Conservation (phyloP, 305 asterid species). For the Rubia peregrina region DNA sequence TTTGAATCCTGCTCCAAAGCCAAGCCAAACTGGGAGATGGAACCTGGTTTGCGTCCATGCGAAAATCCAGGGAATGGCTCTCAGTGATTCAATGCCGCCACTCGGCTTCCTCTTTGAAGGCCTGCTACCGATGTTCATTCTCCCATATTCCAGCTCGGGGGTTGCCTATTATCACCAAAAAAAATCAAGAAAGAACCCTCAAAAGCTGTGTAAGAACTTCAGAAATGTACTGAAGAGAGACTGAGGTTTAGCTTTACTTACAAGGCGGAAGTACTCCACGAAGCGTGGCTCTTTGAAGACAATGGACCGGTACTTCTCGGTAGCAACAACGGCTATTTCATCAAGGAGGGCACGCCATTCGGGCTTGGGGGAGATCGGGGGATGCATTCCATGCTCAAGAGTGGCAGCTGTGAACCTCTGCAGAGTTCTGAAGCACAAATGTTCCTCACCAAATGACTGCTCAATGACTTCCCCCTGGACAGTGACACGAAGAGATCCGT, state of each 20-base stretch:
- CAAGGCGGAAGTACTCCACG: constrained; percentile 56
- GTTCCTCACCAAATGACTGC: constrained; percentile 59
- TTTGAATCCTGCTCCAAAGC: constrained; percentile 48
- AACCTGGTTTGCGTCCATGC: constrained; percentile 58
- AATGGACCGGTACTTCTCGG: constrained; percentile 42
- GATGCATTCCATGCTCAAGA: constrained; percentile 53
- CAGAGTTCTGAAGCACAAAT: constrained; percentile 47
- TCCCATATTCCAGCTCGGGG: constrained; percentile 50
- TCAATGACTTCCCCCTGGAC: constrained; percentile 57
- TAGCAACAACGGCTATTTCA: constrained; percentile 36
- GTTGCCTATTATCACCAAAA: constrained; percentile 31
- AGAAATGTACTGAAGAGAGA: neutral
- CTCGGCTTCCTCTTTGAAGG: constrained; percentile 53
- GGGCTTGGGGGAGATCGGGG: constrained; percentile 43
- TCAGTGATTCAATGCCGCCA: constrained; percentile 54
- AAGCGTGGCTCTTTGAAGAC: constrained; percentile 52
- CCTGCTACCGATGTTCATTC: constrained; percentile 56
- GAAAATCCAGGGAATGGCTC: constrained; percentile 63
- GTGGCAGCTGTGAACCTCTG: constrained; percentile 51
- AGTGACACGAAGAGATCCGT: constrained; percentile 47
- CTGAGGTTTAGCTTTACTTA: constrained; percentile 17
- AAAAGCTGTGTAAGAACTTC: neutral
- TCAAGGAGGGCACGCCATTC: constrained; percentile 57
- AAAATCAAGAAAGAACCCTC: neutral
- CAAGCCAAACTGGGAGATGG: constrained; percentile 61